Evolutionary conservation across 169 alveolate species (phyloP), one percentile per base, ranked within the genome.

Genomic region (Cryptosporidium sp.): DNA sequence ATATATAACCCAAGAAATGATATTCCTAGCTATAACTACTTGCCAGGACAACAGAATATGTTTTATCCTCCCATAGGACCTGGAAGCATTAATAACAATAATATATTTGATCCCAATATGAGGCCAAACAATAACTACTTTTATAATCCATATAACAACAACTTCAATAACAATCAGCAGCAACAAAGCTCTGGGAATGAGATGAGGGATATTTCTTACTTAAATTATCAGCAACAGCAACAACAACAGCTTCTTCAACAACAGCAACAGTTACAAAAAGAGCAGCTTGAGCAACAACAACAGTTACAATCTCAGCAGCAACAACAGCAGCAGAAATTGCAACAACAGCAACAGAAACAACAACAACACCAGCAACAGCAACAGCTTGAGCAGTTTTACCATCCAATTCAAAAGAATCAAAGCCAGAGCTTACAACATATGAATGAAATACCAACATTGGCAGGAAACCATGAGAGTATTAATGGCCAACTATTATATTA

Each of bases 121-220:
- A 35, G 29, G 3, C 86, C 68, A 14, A 59, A 55, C 51, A 33
- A 73, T n/a, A 33, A 52, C 51, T 16, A n/a, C 37, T 26, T 45
- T 35, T 39, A 29, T 51, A 21, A 35, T 35, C 71, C 71, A 16
- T 35, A 65, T 35, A 31, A 65, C 16, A 37, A 29, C 43, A 31
- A 65, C 31, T 21, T 55, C 16, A 55, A 55, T 26, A 18, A 12
- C 21, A 55, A 21, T 14, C 67, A 26, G 1, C 35, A 10, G 5
- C 59, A 55, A 9, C 67, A 55, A 21, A 26, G 10, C 29, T 21
- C 8, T 23, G 37, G 37, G 9, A 26, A 55, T 9, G 67, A 26
- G 67, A 55, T 55, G 67, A 55, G 67, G 7, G 67, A 55, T 55
- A 55, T 55, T 55, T 55, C 67, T 35, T 65, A 65, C 71, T 65